Evolutionary conservation across 768 basidiomycete species (phyloP).

Genomic region (Sistotremastrum suecicum): DNA sequence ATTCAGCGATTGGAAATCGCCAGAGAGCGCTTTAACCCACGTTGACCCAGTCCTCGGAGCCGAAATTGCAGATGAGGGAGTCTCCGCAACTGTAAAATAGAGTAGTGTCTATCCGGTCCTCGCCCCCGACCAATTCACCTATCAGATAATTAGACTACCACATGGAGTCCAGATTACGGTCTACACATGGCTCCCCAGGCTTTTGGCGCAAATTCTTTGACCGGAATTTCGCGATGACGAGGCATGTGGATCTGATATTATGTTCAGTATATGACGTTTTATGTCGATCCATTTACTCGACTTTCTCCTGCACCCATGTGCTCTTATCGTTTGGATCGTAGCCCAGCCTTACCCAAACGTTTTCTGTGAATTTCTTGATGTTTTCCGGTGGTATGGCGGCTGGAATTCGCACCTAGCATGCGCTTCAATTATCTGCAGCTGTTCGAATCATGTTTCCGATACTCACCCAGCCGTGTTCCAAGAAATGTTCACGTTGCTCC

Average conservation of each 20-base stretch:
- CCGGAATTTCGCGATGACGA: conserved; percentile 13
- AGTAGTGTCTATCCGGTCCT: conserved; percentile 19
- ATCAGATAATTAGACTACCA: conserved; percentile 6
- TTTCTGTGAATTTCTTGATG: conserved; percentile 32
- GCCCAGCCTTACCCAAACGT: conserved; percentile 38
- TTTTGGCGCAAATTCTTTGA: conserved; percentile 16
- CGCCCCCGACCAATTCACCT: conserved; percentile 23
- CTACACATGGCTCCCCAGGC: conserved; percentile 12
- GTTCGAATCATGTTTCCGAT: no score
- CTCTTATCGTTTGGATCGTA: conserved; percentile 38
- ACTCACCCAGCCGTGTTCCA: conserved; percentile 40
- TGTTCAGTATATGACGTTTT: not conserved
- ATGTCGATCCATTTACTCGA: not conserved
- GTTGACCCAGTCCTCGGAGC: conserved; percentile 14
- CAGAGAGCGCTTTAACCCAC: conserved; percentile 2
- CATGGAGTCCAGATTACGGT: not conserved
- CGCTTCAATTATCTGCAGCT: no score
- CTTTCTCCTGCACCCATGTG: conserved; percentile 36
- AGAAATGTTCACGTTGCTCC: conserved; percentile 38
- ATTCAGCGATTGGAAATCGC: not conserved
- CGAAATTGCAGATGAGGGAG: conserved; percentile 24
- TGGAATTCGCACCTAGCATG: conserved; percentile 17
- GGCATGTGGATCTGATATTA: conserved; percentile 18
- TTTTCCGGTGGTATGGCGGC: conserved; percentile 38
- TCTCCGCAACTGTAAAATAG: conserved; percentile 16